phyloP scores from a whole-genome alignment of 2,329 filamentous ascomycete species.

The Alternaria novae-zelandiae region DNA sequence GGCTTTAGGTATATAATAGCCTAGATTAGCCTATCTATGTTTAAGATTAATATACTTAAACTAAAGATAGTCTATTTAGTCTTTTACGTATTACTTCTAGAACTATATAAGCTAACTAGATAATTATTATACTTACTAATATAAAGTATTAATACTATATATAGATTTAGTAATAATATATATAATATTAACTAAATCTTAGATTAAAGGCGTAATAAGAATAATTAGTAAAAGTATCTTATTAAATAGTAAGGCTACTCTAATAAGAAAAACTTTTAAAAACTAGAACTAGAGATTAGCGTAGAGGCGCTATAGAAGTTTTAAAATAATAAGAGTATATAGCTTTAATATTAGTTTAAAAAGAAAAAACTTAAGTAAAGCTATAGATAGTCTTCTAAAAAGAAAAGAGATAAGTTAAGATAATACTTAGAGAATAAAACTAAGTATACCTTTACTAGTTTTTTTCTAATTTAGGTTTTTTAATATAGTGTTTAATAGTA shows the following conservation, averaged over 20 bases:
- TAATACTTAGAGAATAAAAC: neutral
- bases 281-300: neutral
- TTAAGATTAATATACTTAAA: neutral
- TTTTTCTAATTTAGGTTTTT: no score
- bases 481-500: neutral
- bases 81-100: neutral
- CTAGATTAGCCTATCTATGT: neutral
- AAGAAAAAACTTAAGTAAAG: neutral
- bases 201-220: neutral
- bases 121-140: neutral
- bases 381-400: neutral
- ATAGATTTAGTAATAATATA: neutral
- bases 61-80: neutral
- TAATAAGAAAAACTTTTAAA: neutral
- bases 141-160: neutral
- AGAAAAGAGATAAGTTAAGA: neutral
- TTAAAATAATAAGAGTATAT: neutral
- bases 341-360: neutral
- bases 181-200: neutral
- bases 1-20: neutral
- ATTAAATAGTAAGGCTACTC: neutral
- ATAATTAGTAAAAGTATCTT: neutral
- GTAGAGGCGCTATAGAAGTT: neutral
- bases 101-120: neutral
- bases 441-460: no score